These are phyloP conservation scores for Golubevia pallescens DNA, from an alignment of 1,284 basidiomycete genomes.

Conservation along the genomic window DNA sequence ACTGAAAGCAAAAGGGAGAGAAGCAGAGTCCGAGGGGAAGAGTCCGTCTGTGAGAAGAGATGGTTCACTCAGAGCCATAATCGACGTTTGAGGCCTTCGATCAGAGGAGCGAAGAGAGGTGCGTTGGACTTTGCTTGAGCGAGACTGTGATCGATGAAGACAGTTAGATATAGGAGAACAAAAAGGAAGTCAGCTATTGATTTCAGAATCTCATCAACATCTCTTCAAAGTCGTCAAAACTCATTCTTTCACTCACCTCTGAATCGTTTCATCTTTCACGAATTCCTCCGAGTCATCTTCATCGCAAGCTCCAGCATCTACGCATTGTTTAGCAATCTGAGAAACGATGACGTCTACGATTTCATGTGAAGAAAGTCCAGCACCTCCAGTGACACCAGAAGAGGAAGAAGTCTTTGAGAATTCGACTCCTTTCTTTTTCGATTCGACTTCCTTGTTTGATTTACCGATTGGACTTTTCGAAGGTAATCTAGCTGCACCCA, in stretches of 20 bases:
- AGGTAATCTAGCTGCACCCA: background rate
- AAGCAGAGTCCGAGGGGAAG: no score
- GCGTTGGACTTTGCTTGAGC: conserved; percentile 48
- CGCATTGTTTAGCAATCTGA: conserved; percentile 9
- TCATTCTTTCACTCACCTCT: conserved; percentile 37
- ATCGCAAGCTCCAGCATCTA: conserved; percentile 29
- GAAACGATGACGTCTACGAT: conserved; percentile 6
- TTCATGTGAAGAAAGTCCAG: conserved; percentile 2
- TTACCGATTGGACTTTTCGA: background rate
- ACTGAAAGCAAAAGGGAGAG: no score
- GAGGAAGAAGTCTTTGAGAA: no score
- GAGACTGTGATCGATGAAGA: conserved; percentile 16
- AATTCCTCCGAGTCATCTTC: conserved; percentile 19
- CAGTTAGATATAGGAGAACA: background rate
- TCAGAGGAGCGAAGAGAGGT: conserved; percentile 34
- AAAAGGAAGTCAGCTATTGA: background rate
- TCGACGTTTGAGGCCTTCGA: conserved; percentile 47
- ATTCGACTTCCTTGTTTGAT: conserved; percentile 2
- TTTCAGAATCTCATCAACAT: background rate
- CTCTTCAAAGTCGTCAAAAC: background rate
- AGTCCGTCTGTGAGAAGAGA: no score
- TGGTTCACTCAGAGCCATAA: conserved; percentile 33
- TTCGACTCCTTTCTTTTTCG: background rate
- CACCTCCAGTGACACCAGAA: no score
- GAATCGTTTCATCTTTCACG: conserved; percentile 37